Evolutionary conservation across 768 basidiomycete genomes (phyloP), one percentile per base, ranked within the genome.

Genomic region (Tulasnella sp.): DNA sequence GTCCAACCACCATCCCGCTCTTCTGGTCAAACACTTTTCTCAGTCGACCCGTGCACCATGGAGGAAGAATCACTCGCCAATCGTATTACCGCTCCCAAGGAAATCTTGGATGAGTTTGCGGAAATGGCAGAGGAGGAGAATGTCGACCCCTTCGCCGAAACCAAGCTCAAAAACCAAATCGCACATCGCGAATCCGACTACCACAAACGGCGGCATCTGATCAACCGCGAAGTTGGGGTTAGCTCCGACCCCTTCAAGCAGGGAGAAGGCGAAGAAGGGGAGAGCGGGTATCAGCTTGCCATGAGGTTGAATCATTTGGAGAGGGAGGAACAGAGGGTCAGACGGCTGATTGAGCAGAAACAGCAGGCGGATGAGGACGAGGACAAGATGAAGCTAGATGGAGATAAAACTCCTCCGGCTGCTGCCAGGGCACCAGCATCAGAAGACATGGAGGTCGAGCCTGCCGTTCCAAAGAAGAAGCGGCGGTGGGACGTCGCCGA

Each of bases 91-190:
- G 97, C 89, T 67, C 95, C 96, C 16, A 96, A 94, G 86, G 96
- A 99, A 79, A 87, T 99, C 74, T 88, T 99, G 55, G 89, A 95
- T 84, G 98, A 99, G 85, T 98, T 99, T 80, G 92, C 92, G 39
- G 91, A 95, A 77, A 89, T 96, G 83, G 95, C 94, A 20, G 96
- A 98, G 82, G 95, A 96, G 83, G 97, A 98, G 82, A 89, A 96
- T 84, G 84, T 93, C 82, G 94, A 96, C 83, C 94, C 93, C 29
- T 95, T 95, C 82, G 94, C 93, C 73, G 95, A 96, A 86, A 96
- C 95, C 16, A 93, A 96, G 73, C 92, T 91, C 77, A 91, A 93
- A 82, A 93, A 94, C 79, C 97, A 98, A 87, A 94, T 99, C 83
- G 94, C 96, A 32, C 88, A 93, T 51, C 89, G 97, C 73, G 95